A percentile compares a stretch with the other conserved stretches of the same genome.
phyloP scores from a whole-genome alignment of 805 yeast genomes.

The Barnettozyma vustinii region DNA sequence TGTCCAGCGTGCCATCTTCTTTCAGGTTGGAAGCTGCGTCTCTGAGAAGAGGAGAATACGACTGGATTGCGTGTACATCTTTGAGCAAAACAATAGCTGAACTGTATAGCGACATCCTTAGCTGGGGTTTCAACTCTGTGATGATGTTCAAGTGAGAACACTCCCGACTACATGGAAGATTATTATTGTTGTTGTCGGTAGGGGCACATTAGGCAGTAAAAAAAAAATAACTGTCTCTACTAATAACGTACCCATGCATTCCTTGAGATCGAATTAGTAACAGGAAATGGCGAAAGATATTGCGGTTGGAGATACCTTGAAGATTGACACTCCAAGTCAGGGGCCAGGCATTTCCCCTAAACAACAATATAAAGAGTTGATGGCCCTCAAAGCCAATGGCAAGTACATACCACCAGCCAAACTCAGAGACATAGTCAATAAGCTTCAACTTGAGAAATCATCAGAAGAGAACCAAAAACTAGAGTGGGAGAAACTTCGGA shows the following conservation, averaged over 20 bases:
- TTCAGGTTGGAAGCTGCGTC: slow-evolving; percentile 10
- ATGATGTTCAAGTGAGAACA: not conserved
- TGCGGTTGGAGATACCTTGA: not conserved
- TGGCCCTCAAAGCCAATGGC: slow-evolving; percentile 37
- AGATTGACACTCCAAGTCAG: not conserved
- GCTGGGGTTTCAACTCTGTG: not conserved
- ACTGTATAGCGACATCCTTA: slow-evolving; percentile 5
- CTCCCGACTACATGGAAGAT: not conserved
- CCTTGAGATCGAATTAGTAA: not conserved
- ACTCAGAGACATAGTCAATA: slow-evolving; percentile 37
- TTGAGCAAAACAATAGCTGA: slow-evolving; percentile 19
- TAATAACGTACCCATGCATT: too few species aligned
- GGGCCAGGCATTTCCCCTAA: slow-evolving; percentile 10
- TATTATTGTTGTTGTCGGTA: not conserved
- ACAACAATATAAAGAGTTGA: slow-evolving; percentile 33
- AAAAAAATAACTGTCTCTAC: too few species aligned
- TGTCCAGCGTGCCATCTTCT: slow-evolving; percentile 17
- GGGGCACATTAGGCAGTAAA: not conserved
- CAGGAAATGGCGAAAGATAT: not conserved
- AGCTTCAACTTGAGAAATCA: slow-evolving; percentile 26
- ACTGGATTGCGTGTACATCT: slow-evolving; percentile 13
- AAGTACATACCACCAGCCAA: slow-evolving; percentile 51
- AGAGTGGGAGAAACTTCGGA: slow-evolving; percentile 52
- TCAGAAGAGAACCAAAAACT: slow-evolving; percentile 42
- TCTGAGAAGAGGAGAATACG: slow-evolving; percentile 19